These are phyloP conservation scores for Aureobasidium zeae DNA, from an alignment of 2,329 filamentous ascomycete genomes.

Conservation along the genomic window DNA sequence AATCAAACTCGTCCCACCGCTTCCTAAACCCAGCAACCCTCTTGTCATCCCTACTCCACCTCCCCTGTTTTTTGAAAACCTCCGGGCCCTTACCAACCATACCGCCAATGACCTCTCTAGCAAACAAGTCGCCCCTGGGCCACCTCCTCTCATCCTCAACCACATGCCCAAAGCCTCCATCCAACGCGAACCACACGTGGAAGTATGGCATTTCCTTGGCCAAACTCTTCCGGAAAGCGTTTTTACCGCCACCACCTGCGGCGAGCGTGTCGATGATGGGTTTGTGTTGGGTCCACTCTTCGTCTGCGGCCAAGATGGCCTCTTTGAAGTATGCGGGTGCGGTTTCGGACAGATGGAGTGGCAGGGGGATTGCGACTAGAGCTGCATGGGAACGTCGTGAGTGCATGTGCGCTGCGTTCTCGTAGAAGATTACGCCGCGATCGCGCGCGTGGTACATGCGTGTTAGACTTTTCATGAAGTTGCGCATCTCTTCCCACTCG, in stretches of 20 bases:
- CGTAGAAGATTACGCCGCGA: slow-evolving; percentile 90
- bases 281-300: slow-evolving; percentile 92
- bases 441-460: slow-evolving; percentile 92
- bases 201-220: slow-evolving; percentile 98
- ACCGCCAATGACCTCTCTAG: slow-evolving; percentile 80
- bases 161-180: slow-evolving; percentile 85
- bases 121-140: slow-evolving; percentile 88
- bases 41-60: slow-evolving; percentile 62
- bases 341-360: slow-evolving; percentile 81
- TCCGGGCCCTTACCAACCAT: slow-evolving; percentile 79
- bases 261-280: slow-evolving; percentile 84
- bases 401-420: slow-evolving; percentile 79
- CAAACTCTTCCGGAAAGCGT: slow-evolving; percentile 71
- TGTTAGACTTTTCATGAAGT: slow-evolving; percentile 96
- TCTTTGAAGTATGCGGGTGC: slow-evolving; percentile 93
- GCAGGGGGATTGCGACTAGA: slow-evolving; percentile 77
- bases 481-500: slow-evolving; percentile 97
- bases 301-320: slow-evolving; percentile 76
- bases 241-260: slow-evolving; percentile 61
- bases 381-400: slow-evolving; percentile 68
- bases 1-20: slow-evolving; percentile 89
- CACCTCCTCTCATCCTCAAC: slow-evolving; percentile 78
- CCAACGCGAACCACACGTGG: slow-evolving; percentile 88
- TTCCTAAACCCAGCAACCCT: slow-evolving; percentile 71
- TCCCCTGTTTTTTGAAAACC: slow-evolving; percentile 79